Conservation (phyloP, 306 rosid genomes). For the Mimosa bimucronata region DNA sequence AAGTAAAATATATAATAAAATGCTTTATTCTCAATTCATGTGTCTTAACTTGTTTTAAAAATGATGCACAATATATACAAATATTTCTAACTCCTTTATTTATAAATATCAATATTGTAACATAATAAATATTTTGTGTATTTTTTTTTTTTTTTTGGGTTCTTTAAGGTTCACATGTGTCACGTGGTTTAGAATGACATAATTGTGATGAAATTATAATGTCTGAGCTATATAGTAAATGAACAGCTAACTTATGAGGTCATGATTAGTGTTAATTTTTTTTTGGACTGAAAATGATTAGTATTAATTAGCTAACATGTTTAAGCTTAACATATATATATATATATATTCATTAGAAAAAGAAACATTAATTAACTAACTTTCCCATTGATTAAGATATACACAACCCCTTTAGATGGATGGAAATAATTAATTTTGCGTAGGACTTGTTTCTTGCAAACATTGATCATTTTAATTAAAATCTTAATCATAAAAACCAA, state of each 20-base stretch:
- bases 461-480: neutral
- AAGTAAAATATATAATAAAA: neutral
- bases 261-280: conserved; percentile 25
- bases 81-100: neutral
- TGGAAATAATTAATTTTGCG: no score
- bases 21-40: neutral
- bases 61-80: neutral
- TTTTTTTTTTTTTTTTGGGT: neutral
- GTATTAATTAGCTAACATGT: neutral
- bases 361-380: neutral
- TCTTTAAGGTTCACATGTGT: neutral
- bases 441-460: neutral
- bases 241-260: neutral
- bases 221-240: neutral
- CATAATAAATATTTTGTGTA: neutral
- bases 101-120: neutral
- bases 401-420: no score
- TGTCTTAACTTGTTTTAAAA: neutral
- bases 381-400: neutral
- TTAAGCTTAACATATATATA: conserved; percentile 6
- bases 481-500: neutral
- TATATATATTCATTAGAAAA: neutral
- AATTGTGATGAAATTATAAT: neutral
- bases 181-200: conserved; percentile 16
- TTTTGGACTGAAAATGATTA: no score